Conservation (phyloP, 2,329 filamentous ascomycete genomes). For the Cladosporium sp. region DNA sequence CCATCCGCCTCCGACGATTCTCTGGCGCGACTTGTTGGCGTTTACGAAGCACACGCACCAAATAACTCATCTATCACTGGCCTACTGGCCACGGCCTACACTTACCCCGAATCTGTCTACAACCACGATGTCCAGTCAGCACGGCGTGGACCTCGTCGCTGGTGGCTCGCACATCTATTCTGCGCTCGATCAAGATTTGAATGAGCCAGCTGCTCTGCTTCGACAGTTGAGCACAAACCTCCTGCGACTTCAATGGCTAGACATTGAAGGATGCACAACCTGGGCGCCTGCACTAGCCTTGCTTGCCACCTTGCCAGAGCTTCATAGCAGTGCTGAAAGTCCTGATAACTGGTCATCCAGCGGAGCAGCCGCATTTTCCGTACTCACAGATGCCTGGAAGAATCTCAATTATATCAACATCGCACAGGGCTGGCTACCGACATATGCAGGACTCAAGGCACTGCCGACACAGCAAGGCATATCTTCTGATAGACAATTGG, state of each 20-base stretch:
- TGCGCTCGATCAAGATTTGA: slow-evolving; percentile 54
- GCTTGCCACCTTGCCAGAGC: slow-evolving; percentile 4
- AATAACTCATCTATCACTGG: slow-evolving; percentile 62
- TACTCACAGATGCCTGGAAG: slow-evolving; percentile 46
- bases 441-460: slow-evolving; percentile 29
- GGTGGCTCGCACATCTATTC: slow-evolving; percentile 56
- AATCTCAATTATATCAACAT: slow-evolving; percentile 44
- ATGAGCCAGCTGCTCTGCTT: slow-evolving; percentile 57
- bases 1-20: slow-evolving; percentile 49
- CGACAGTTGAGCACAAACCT: slow-evolving; percentile 56
- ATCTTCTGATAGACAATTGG: slow-evolving; percentile 32
- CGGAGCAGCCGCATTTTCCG: slow-evolving; percentile 32
- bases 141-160: slow-evolving; percentile 46
- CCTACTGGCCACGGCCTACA: slow-evolving; percentile 61
- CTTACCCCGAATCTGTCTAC: slow-evolving; percentile 56
- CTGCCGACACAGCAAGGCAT: slow-evolving; percentile 33
- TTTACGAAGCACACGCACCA: slow-evolving; percentile 56
- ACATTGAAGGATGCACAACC: slow-evolving; percentile 59
- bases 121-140: slow-evolving; percentile 44
- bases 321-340: neutral
- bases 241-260: slow-evolving; percentile 62
- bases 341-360: slow-evolving; percentile 20
- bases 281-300: slow-evolving; percentile 54
- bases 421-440: slow-evolving; percentile 48
- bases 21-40: slow-evolving; percentile 57